Evolutionary conservation across 768 basidiomycete genomes (phyloP).

Genomic region (Auriscalpium vulgare): DNA sequence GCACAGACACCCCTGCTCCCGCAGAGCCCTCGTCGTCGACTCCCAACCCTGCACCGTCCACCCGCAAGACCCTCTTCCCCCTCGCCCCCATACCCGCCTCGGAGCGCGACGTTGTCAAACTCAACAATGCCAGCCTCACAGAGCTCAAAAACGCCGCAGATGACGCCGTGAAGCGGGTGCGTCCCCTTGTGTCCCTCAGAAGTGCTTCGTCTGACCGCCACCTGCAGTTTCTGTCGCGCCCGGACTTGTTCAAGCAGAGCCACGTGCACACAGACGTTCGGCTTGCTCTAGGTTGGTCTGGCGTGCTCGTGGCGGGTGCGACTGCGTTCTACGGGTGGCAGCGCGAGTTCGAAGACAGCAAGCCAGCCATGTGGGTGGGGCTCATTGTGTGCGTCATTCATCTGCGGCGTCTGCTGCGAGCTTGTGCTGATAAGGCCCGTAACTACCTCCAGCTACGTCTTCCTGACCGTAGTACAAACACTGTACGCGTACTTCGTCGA

Average conservation of each 20-base stretch:
- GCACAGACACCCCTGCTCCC: neutral
- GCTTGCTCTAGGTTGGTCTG: slow-evolving; percentile 79
- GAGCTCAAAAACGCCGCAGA: slow-evolving; percentile 58
- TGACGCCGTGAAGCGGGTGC: slow-evolving; percentile 83
- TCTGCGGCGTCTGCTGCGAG: neutral
- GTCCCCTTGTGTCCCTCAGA: slow-evolving; percentile 19
- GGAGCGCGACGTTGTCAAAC: slow-evolving; percentile 32
- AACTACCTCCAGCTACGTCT: slow-evolving; percentile 48
- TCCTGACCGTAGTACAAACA: slow-evolving; percentile 64
- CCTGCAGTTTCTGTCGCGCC: slow-evolving; percentile 68
- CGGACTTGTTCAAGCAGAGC: slow-evolving; percentile 79
- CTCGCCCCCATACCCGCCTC: neutral
- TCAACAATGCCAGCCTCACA: slow-evolving; percentile 42
- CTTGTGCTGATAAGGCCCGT: too few relatives aligned
- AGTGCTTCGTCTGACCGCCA: neutral
- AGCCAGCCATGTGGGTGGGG: slow-evolving; percentile 71
- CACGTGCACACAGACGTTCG: slow-evolving; percentile 86
- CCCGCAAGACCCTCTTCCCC: neutral
- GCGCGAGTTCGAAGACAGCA: slow-evolving; percentile 83
- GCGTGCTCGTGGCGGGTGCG: slow-evolving; percentile 72
- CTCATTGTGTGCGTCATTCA: slow-evolving; percentile 57
- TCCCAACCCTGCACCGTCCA: neutral
- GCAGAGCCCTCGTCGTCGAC: neutral
- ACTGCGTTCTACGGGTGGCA: slow-evolving; percentile 84
- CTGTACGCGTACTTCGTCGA: slow-evolving; percentile 85